Base-by-base conservation (phyloP, 177 flowering plant genomes). In the Vitis hybrid region DNA sequence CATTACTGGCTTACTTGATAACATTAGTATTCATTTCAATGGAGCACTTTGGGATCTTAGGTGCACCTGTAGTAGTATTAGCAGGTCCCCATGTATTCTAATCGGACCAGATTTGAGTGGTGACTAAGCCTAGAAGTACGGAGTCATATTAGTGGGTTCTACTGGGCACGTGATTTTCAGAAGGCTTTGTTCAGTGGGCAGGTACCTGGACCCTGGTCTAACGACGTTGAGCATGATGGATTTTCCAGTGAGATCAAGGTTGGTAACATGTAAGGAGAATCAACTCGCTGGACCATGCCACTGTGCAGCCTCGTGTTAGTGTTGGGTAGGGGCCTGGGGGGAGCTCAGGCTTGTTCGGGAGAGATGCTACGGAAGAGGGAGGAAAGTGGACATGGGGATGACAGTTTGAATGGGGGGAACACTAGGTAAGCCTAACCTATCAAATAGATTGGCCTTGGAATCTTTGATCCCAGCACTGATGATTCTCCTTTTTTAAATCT, bases 391-490 rank as follows among this genome's bases (percentile, higher is more conserved):
- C 74, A 72, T 63, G 21, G 45, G 68, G 69, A 60, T 73, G 80
- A 71, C 75, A 76, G 74, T 74, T 78, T 75, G 76, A 75, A 72
- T 64, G 63, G 56, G 39, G 85, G 78, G 70, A 60, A 71, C 80
- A 68, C 71, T 26, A 56, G 69, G 71, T 75, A 74, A 58, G 68
- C 26, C 19, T 62, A 31, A 48, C 57, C 56, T 53, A 55, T 70
- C 29, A 51, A 61, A 13, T 63, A 19, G 64, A 45, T 22, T 50
- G 19, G 53, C 22, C 51, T 70, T 73, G 64, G 72, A 64, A 45
- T 69, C 78, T 69, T 73, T 66, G 71, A 59, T 67, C 61, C 76
- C 80, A 76, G 66, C 76, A 64, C 15, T 68, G 62, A 49, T 60
- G 58, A 76, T 48, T 49, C 29, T 58, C 14, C 50, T 22, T 39